Base-by-base conservation (phyloP, 202 grass and related monocot species). In the Setaria viridis region DNA sequence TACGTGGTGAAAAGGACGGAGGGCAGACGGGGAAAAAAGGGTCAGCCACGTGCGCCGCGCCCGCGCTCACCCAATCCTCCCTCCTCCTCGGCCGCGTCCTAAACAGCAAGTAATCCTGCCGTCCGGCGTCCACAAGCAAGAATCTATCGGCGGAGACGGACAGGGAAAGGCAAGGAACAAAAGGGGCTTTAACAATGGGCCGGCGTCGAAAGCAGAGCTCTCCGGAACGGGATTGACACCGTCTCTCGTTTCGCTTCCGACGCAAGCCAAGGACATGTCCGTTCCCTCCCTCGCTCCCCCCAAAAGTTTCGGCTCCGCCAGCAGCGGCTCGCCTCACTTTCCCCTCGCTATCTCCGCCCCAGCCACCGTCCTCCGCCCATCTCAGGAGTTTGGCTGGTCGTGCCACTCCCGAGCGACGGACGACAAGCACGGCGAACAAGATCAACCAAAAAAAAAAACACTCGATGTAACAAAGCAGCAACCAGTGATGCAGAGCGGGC, bases 191-290 rank as follows among this genome's bases (percentile, higher is more conserved):
- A 16, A 6, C 66, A 50, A 9, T 34, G 21, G n/a, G 75, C 45
- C 21, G 20, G 5, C 25, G 14, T 41, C 39, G 39, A 75, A 59
- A 67, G 32, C 62, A 17, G 41, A 10, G 14, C 29, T 15, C 2
- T 4, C 3, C n/a, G 0, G 9, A 4, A 58, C 56, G 20, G 58
- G 58, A 63, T 63, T 63, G 48, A 55, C 72, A 30, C 32, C 71
- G 71, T 35, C 25, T n/a, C 32, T 78, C 83, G 83, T 78, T 65
- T 82, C 83, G 83, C 83, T 65, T 82, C 72, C 84, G 8, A 14
- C 5, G 84, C 80, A 80, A 75, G 80, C 75, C 15, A 90, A 13
- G 51, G 33, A 74, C 69, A 62, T 62, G 21, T 86, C 79, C 72
- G 14, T 86, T 82, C 64, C 84, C 14, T 79, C 54, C 10, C 17